Evolutionary conservation across 139 green algal genomes (phyloP).

Genomic region (Chlamydomonas urium): DNA sequence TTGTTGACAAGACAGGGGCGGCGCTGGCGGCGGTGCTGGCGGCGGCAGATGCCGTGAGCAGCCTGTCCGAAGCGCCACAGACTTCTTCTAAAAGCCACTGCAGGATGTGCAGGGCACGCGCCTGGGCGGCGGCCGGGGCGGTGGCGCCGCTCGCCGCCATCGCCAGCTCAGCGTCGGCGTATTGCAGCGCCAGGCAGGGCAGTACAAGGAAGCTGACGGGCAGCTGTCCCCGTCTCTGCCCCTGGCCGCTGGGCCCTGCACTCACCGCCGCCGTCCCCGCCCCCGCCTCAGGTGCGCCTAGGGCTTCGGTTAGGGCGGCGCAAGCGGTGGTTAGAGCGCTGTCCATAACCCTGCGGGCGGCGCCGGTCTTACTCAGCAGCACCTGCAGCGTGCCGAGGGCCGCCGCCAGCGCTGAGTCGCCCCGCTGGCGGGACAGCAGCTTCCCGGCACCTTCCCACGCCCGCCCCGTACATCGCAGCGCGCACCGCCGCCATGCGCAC

Average conservation of each 20-base stretch:
- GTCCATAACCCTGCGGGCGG: conserved; percentile 14
- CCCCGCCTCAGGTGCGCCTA: background rate
- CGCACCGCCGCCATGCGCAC: no score
- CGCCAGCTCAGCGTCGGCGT: conserved; percentile 24
- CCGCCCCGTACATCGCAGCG: no score
- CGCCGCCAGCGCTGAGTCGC: conserved; percentile 39
- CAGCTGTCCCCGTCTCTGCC: no score
- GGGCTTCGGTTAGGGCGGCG: background rate
- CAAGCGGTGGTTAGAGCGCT: conserved; percentile 14
- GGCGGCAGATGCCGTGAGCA: no score
- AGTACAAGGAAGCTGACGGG: no score
- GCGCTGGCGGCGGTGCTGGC: no score
- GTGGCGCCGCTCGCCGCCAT: background rate
- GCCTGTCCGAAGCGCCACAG: no score
- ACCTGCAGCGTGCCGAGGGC: conserved; percentile 45
- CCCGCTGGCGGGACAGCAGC: conserved; percentile 42
- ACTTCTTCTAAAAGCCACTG: conserved; percentile 26
- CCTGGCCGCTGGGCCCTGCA: background rate
- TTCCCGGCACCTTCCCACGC: conserved; percentile 33
- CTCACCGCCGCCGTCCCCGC: background rate
- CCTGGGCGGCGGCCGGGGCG: background rate
- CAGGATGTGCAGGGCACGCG: conserved; percentile 31
- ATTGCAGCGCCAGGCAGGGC: conserved; percentile 23
- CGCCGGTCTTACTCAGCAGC: conserved; percentile 17
- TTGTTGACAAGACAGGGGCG: no score